Base-by-base conservation (phyloP, 2,329 filamentous ascomycete species). In the Colletotrichum agaves region DNA sequence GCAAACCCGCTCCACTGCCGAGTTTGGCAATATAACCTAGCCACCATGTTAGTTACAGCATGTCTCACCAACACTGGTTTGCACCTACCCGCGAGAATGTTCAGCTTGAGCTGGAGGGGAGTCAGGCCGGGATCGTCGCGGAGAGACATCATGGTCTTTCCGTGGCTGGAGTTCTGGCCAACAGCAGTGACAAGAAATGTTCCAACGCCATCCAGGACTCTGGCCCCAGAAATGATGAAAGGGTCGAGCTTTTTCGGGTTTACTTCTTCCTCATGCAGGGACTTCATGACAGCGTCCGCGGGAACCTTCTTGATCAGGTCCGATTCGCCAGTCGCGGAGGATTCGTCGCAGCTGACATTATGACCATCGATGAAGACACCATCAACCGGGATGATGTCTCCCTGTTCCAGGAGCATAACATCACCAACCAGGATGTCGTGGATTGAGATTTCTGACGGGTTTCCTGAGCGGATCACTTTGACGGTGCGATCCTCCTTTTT, bases 151-250 rank as follows among this genome's bases (percentile, higher is more conserved):
- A 73, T 72, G 52, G 67, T 70, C 49, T 71, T 70, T 31, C 69
- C 71, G 43, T 71, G 67, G 58, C 63, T 70, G 3, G 67, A 72
- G 52, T 72, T 66, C 27, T 67, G 62, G 15, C 71, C 71, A 27
- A 72, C 71, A 15, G 69, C 71, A 11, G 71, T 73, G 3, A 73
- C 67, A 27, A 73, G 7, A 44, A 71, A 72, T 1, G 69, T 65
- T 12, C 71, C 71, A 19, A 70, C 66, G n/a, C 50, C 60, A 19
- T 70, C 65, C 0, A 89, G 88, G n/a, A 95, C 89, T 73, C 93
- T 93, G 5, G 90, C 90, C 50, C 92, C 92, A n/a, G 92, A 94
- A 3, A 94, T 83, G 70, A 95, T 93, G 77, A 95, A 95, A 0
- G 92, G 92, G 73, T 94, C 92, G 70, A 90, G 91, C 81, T 88